Percentiles rank a stretch among this genome's conserved stretches.
phyloP scores from a whole-genome alignment of 2,329 filamentous ascomycete genomes.

The Neofusicoccum kwambonambiense region DNA sequence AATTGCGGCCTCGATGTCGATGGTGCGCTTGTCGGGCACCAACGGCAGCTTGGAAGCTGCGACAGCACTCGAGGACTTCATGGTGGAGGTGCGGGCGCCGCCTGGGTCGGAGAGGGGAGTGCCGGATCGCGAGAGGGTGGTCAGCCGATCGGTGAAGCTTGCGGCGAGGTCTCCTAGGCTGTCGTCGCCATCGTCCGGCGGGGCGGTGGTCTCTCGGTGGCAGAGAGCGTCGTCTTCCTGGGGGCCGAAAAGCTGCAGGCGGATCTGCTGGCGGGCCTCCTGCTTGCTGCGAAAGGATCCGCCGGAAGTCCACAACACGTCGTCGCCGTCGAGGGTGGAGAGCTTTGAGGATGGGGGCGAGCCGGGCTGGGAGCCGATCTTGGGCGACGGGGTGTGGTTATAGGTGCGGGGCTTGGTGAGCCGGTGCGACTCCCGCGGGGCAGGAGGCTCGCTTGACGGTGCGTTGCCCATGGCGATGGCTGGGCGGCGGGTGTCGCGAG shows the following conservation, averaged over 20 bases:
- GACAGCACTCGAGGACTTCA: not conserved
- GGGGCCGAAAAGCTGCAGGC: constrained; percentile 24
- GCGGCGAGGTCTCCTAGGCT: constrained; percentile 23
- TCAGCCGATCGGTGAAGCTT: constrained; percentile 28
- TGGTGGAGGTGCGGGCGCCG: constrained; percentile 24
- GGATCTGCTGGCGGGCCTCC: constrained; percentile 29
- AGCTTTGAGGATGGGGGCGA: not conserved
- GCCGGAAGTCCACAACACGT: constrained; percentile 11
- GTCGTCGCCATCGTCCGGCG: constrained; percentile 20
- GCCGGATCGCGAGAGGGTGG: constrained; percentile 27
- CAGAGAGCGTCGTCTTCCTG: constrained; percentile 9
- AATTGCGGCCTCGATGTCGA: constrained; percentile 48
- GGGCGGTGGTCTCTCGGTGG: constrained; percentile 24
- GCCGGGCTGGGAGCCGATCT: not conserved
- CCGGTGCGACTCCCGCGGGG: not conserved
- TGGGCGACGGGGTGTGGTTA: constrained; percentile 7
- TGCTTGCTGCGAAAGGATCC: constrained; percentile 24
- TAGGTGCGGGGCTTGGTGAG: constrained; percentile 12
- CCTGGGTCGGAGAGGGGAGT: constrained; percentile 28
- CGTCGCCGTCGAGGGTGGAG: constrained; percentile 6
- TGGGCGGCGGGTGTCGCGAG: constrained; percentile 8
- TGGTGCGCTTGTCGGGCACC: constrained; percentile 28
- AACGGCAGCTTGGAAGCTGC: constrained; percentile 30
- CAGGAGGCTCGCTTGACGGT: not conserved
- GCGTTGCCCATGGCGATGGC: constrained; percentile 14